A percentile compares a stretch with the other conserved stretches of the same genome.
Conservation (phyloP, 495 filamentous ascomycete species). For the Echria macrotheca region DNA sequence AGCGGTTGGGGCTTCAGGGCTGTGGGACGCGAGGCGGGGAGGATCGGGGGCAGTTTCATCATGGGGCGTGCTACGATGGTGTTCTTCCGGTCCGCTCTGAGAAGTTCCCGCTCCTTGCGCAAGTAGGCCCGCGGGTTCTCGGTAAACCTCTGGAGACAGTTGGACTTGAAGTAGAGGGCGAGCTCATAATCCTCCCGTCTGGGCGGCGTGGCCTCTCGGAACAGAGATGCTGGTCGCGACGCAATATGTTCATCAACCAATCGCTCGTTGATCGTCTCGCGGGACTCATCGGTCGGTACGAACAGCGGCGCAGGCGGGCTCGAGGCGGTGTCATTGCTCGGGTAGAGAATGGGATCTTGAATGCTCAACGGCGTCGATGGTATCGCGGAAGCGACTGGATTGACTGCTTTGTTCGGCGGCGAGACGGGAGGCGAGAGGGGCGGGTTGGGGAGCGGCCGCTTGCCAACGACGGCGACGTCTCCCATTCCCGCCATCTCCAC, state of each 20-base stretch:
- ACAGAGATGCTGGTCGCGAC: conserved; percentile 52
- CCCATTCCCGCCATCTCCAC: conserved; percentile 26
- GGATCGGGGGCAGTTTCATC: conserved; percentile 30
- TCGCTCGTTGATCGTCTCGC: conserved; percentile 33
- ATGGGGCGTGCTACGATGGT: conserved; percentile 23
- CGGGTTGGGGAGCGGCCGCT: conserved; percentile 41
- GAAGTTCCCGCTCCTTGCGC: conserved; percentile 55
- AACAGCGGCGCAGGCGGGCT: conserved; percentile 53
- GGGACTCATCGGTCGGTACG: conserved; percentile 36
- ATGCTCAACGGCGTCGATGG: conserved; percentile 22
- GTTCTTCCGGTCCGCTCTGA: conserved; percentile 45
- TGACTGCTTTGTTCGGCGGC: conserved; percentile 46
- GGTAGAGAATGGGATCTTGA: conserved; percentile 59
- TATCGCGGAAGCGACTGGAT: conserved; percentile 41
- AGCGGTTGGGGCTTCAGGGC: conserved; percentile 26
- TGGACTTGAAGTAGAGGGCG: conserved; percentile 60
- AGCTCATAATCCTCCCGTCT: conserved; percentile 64
- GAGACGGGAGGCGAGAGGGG: conserved; percentile 70
- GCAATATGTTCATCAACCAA: conserved; percentile 63
- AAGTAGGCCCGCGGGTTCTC: conserved; percentile 57
- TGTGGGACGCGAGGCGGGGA: conserved; percentile 40
- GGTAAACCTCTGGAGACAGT: conserved; percentile 54
- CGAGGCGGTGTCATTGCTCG: conserved; percentile 39
- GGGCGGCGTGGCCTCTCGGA: conserved; percentile 56
- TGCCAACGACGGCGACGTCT: conserved; percentile 24